These are phyloP conservation scores for Hyaloscypha hepaticicola DNA, from an alignment of 495 filamentous ascomycete genomes.

Conservation along the genomic window DNA sequence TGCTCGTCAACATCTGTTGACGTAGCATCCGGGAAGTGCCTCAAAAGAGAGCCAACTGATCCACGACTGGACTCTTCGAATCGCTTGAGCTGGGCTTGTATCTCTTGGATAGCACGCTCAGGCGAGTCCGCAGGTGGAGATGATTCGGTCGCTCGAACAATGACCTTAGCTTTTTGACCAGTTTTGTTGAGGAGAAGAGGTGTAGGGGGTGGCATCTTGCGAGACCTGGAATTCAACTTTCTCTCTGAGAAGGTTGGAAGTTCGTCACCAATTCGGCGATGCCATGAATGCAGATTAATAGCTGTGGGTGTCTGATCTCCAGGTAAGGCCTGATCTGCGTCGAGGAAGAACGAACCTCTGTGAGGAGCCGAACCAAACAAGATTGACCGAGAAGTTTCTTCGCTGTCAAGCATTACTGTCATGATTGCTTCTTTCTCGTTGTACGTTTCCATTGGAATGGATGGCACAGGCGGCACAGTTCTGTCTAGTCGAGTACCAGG, in stretches of 20 bases:
- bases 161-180: slow-evolving; percentile 33
- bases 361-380: not conserved
- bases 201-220: slow-evolving; percentile 46
- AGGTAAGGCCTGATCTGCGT: slow-evolving; percentile 21
- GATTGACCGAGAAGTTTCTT: slow-evolving; percentile 18
- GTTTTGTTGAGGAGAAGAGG: slow-evolving; percentile 44
- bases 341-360: slow-evolving; percentile 25
- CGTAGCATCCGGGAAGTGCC: slow-evolving; percentile 30
- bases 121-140: slow-evolving; percentile 50
- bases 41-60: slow-evolving; percentile 25
- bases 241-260: slow-evolving; percentile 53
- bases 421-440: slow-evolving; percentile 27
- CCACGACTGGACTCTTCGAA: slow-evolving; percentile 29
- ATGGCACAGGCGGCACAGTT: not conserved
- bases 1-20: slow-evolving; percentile 31
- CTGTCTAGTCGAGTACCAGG: not conserved
- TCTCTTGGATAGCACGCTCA: slow-evolving; percentile 45
- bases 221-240: slow-evolving; percentile 30
- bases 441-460: not conserved
- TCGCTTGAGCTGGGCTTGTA: slow-evolving; percentile 47
- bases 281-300: slow-evolving; percentile 36
- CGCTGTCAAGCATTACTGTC: slow-evolving; percentile 39
- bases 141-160: slow-evolving; percentile 30
- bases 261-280: slow-evolving; percentile 51
- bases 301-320: slow-evolving; percentile 20